These are phyloP conservation scores for Cylindrotheca fusiformis DNA, from an alignment of 108 stramenopile genomes.

Conservation along the genomic window DNA sequence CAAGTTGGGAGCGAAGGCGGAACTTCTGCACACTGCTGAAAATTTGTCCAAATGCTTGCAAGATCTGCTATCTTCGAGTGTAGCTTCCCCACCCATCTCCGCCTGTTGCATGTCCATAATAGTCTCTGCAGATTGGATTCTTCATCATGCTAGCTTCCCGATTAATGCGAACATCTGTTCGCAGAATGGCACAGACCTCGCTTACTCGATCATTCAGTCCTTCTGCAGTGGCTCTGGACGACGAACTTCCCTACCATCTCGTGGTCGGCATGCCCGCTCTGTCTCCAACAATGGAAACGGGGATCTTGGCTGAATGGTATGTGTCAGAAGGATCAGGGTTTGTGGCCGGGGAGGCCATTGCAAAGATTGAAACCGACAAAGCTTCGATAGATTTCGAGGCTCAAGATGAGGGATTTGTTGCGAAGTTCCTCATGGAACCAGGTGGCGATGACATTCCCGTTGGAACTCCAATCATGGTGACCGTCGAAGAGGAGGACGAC, in stretches of 20 bases:
- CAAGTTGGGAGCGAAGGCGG: too few species aligned
- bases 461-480: conserved; percentile 91
- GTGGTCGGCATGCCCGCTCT: conserved; percentile 95
- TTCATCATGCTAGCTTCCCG: too few species aligned
- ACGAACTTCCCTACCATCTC: conserved; percentile 74
- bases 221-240: conserved; percentile 6
- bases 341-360: conserved; percentile 88
- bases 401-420: conserved; percentile 94
- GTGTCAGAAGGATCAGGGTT: conserved; percentile 83
- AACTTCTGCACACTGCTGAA: too few species aligned
- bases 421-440: conserved; percentile 83
- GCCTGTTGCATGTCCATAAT: too few species aligned
- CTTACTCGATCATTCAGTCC: conserved; percentile 28
- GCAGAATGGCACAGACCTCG: too few species aligned
- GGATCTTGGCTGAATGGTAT: conserved; percentile 89
- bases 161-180: too few species aligned
- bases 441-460: conserved; percentile 80
- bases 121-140: too few species aligned
- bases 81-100: too few species aligned
- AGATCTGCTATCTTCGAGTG: too few species aligned
- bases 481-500: conserved; percentile 80
- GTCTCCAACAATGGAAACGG: conserved; percentile 92
- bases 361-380: conserved; percentile 98
- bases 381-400: conserved; percentile 97
- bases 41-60: too few species aligned